Conservation (phyloP, 495 filamentous ascomycete species). For the Penicillium robsamsonii region DNA sequence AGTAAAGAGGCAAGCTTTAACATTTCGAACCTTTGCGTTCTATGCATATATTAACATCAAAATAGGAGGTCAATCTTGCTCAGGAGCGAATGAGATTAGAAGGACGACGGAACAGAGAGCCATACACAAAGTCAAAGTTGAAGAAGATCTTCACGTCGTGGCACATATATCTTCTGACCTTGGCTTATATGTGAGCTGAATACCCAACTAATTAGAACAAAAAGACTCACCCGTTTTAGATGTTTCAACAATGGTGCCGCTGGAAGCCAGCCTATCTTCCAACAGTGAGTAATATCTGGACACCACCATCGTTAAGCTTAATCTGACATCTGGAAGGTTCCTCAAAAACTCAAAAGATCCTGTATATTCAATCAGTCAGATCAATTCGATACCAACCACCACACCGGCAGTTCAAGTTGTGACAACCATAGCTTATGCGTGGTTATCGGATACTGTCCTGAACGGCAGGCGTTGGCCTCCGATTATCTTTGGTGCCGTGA, state of each 20-base stretch:
- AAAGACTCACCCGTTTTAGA: conserved; percentile 15
- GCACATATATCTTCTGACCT: conserved; percentile 48
- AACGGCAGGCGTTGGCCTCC: conserved; percentile 56
- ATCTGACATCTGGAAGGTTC: conserved; percentile 14
- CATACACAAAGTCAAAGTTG: conserved; percentile 46
- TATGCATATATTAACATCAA: conserved; percentile 1
- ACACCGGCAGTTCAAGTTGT: conserved; percentile 48
- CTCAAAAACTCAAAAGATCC: conserved; percentile 40
- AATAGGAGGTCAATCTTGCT: conserved; percentile 44
- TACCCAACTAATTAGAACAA: neutral
- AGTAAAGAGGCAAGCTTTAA: conserved; percentile 33
- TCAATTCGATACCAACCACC: conserved; percentile 48
- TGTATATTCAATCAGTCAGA: conserved; percentile 38
- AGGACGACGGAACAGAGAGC: conserved; percentile 43
- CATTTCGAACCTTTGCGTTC: neutral
- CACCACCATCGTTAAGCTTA: no score
- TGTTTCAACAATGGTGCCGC: conserved; percentile 39
- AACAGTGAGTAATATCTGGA: conserved; percentile 16
- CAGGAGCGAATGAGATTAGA: conserved; percentile 48
- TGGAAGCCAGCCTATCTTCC: conserved; percentile 37
- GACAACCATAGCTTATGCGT: conserved; percentile 47
- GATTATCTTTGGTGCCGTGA: conserved; percentile 48
- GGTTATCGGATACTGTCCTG: conserved; percentile 51
- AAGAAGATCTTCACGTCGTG: conserved; percentile 55
- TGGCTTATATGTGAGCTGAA: conserved; percentile 40